Evolutionary conservation across 768 basidiomycete species (phyloP).

Genomic region (Rhizopogon sp.): DNA sequence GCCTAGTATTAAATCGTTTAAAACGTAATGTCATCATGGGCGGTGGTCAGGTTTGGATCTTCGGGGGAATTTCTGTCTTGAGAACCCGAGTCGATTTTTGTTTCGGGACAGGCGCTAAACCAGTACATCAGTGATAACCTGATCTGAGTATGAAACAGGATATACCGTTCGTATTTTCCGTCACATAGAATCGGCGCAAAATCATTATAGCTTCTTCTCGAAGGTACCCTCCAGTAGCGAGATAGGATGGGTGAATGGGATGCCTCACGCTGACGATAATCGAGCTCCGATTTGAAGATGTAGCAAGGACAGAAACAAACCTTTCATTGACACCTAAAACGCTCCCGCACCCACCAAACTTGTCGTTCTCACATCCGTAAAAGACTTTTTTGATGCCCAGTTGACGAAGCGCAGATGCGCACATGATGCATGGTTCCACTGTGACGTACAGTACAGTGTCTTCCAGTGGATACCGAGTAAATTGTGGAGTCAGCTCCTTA

Average conservation of each 20-base stretch:
- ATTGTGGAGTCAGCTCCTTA: constrained; percentile 46
- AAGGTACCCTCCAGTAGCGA: constrained; percentile 68
- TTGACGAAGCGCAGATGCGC: constrained; percentile 91
- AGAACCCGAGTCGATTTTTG: constrained; percentile 81
- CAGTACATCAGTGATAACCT: constrained; percentile 5
- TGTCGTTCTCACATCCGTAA: constrained; percentile 92
- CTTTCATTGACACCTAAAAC: constrained; percentile 81
- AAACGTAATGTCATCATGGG: not conserved
- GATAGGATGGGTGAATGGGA: constrained; percentile 69
- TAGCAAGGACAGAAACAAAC: constrained; percentile 37
- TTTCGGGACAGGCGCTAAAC: constrained; percentile 81
- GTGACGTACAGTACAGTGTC: constrained; percentile 92
- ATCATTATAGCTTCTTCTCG: constrained; percentile 86
- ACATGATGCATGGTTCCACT: constrained; percentile 99
- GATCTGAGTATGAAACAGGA: constrained; percentile 3
- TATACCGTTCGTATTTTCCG: constrained; percentile 88
- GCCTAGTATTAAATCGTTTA: not conserved
- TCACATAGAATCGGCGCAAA: constrained; percentile 84
- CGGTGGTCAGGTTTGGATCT: constrained; percentile 1
- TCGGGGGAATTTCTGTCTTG: constrained; percentile 66
- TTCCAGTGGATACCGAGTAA: constrained; percentile 54
- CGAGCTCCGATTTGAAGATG: not conserved
- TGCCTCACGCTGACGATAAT: constrained; percentile 51
- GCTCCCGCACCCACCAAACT: constrained; percentile 96
- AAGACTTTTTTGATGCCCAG: constrained; percentile 86